Base-by-base conservation (phyloP, 1,139 yeast species). In the Scheffersomyces illinoinensis region DNA sequence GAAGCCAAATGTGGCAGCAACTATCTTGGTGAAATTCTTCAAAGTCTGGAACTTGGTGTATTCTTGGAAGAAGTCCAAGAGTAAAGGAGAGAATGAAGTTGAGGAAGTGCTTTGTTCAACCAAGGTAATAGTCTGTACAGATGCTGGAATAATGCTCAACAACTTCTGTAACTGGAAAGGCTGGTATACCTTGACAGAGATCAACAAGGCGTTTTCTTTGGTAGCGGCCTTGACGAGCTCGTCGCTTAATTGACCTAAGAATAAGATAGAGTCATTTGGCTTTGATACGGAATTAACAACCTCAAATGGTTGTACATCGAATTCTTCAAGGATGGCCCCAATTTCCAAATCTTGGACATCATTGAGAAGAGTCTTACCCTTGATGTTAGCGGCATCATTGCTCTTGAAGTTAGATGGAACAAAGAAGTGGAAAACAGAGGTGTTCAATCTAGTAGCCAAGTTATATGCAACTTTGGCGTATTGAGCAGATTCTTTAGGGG, bases 31-130 rank as follows among this genome's bases (percentile, higher is more conserved):
- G 68, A 85, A 82, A 65, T 70, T 79, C 73, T 75, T 80, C 74
- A 72, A 79, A 70, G 68, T 77, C 72, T 68, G 90, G 70, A 59
- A 78, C 64, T 66, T 79, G 70, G 76, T 83, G 76, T 80, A 81
- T 58, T 86, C 85, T 56, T 87, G 84, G 72, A 93, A 86, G 66
- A 92, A 85, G 71, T 93, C 97, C 66, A 93, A 84, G 64, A 90
- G 81, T 54, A 91, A 78, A 12, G 87, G 83, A 55, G 76, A 95
- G 84, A 73, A 90, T n/a, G 84, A 77, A 17, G 87, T 73, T 54
- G 69, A 79, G 58, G 74, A 76, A 52, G 80, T 76, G 55, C 80
- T 76, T 76, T 84, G 97, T 74, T 85, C 92, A 20, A 90, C 81
- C 53, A 92, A 77, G 1, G 89, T 87, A 57, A 93, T 76, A 33